Evolutionary conservation across 106 monocot species (phyloP).

Genomic region (Phalaenopsis equestris): DNA sequence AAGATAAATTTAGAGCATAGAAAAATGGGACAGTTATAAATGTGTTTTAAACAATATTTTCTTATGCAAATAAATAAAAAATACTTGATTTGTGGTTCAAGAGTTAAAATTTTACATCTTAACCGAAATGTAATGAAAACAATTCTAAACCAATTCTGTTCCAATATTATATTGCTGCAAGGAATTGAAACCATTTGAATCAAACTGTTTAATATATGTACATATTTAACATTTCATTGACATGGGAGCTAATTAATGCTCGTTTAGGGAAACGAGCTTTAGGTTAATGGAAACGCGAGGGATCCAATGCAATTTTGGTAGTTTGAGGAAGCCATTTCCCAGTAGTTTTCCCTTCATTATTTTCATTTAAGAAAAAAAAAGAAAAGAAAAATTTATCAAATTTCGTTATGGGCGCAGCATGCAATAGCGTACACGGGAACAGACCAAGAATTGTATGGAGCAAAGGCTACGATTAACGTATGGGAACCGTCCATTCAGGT

Average conservation of each 20-base stretch:
- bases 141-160: no score
- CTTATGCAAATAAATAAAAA: no score
- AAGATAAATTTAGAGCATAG: no score
- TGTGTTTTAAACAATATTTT: no score
- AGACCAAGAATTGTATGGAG: conserved; percentile 62
- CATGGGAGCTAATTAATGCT: not conserved
- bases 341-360: not conserved
- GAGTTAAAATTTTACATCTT: no score
- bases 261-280: not conserved
- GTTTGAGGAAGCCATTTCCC: not conserved
- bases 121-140: no score
- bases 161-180: no score
- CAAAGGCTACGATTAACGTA: conserved; percentile 85
- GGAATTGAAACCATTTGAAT: no score
- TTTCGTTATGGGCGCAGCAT: conserved; percentile 35
- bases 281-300: not conserved
- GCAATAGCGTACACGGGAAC: conserved; percentile 79
- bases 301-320: not conserved
- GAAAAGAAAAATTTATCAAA: not conserved
- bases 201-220: not conserved
- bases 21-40: no score
- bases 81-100: no score
- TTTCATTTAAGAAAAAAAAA: not conserved
- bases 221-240: not conserved
- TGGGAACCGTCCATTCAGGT: conserved; percentile 71